Percentiles rank a stretch among this genome's conserved stretches.
Conservation (phyloP, 2,329 filamentous ascomycete genomes). For the Ophiostoma novo-ulmi region DNA sequence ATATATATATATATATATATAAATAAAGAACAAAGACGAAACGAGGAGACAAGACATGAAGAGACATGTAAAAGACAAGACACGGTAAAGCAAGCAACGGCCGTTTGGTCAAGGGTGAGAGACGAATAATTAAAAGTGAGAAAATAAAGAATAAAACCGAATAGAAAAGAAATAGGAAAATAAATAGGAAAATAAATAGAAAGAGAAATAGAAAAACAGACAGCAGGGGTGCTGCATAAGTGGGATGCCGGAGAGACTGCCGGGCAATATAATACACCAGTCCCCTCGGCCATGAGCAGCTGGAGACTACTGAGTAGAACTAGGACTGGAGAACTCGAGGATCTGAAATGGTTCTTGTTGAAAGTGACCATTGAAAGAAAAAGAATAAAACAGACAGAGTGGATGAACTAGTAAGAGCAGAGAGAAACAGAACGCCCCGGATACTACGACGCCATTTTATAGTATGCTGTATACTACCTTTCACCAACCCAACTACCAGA, state of each 20-base stretch:
- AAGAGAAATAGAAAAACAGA: background rate
- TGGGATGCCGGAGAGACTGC: conserved; percentile 7
- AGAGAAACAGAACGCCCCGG: background rate
- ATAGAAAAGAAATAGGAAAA: background rate
- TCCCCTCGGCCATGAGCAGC: conserved; percentile 4
- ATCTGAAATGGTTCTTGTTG: background rate
- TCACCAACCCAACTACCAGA: background rate
- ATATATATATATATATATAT: too few species aligned
- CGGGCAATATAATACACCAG: conserved; percentile 13
- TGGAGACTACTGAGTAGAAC: background rate
- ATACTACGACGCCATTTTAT: conserved; percentile 1
- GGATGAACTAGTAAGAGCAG: background rate
- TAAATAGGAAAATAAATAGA: background rate
- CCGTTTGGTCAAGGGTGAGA: background rate
- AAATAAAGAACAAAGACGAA: background rate
- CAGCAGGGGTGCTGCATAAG: conserved; percentile 7
- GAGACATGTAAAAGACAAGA: conserved; percentile 4
- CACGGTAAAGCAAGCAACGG: background rate
- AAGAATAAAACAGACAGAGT: background rate
- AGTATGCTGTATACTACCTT: background rate
- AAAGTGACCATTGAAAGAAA: background rate
- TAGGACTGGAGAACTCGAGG: background rate
- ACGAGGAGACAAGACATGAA: conserved; percentile 10
- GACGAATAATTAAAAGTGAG: background rate
- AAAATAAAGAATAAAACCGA: background rate